Conservation (phyloP, 2,329 filamentous ascomycete genomes). For the Aspergillus calidoustus region DNA sequence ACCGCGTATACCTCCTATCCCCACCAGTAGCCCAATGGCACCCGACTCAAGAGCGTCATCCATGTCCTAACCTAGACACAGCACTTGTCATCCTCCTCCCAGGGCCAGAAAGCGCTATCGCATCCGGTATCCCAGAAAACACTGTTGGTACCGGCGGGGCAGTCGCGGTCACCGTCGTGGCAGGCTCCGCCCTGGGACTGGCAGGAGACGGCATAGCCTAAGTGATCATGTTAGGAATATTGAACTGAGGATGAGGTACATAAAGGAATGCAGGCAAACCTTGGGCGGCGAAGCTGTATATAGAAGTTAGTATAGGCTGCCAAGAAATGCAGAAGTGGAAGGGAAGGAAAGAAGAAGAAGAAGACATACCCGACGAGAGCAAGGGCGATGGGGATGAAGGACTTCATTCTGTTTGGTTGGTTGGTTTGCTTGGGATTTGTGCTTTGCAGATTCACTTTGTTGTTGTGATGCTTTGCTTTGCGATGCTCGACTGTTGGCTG, state of each 20-base stretch:
- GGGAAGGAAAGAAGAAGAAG: too few species aligned
- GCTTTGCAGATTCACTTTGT: background rate
- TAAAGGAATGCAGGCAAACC: background rate
- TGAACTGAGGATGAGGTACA: background rate
- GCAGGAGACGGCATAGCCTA: slow-evolving; percentile 13
- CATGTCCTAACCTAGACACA: background rate
- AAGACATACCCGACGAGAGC: slow-evolving; percentile 5
- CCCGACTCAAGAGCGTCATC: too few species aligned
- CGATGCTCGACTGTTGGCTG: background rate
- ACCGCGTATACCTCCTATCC: too few species aligned
- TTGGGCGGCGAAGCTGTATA: slow-evolving; percentile 7
- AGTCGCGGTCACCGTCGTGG: slow-evolving; percentile 10
- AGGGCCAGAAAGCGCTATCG: background rate
- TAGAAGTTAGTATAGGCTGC: background rate
- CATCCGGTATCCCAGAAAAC: slow-evolving; percentile 11
- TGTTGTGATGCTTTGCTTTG: background rate
- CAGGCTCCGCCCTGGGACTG: slow-evolving; percentile 7
- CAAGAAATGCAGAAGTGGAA: background rate
- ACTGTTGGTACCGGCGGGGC: background rate
- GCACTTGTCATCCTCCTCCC: slow-evolving; percentile 12
- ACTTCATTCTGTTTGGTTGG: slow-evolving; percentile 4
- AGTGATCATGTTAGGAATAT: background rate
- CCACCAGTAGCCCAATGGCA: too few species aligned
- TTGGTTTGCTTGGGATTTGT: background rate
- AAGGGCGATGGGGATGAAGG: slow-evolving; percentile 1